Evolutionary conservation across 2,329 filamentous ascomycete genomes (phyloP), one percentile per base, ranked within the genome.

Genomic region (Penicillium sp.): DNA sequence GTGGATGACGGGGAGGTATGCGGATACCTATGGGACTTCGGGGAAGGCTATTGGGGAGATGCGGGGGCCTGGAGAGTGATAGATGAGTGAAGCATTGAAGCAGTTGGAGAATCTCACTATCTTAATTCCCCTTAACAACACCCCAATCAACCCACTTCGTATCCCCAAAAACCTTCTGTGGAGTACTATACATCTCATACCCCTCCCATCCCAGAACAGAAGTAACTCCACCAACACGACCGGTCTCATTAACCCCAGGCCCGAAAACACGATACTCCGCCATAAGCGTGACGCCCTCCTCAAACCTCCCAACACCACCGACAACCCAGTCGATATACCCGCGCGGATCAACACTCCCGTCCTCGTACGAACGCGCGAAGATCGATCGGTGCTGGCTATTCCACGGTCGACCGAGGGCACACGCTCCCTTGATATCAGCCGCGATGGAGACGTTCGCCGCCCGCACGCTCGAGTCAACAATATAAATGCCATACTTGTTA

Each of bases 401-500:
- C 80, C 85, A 87, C 0, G 84, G 84, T n/a, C 85, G 71, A 1
- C 85, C 85, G 0, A 87, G 77, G 0, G 83, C 75, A 64, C 84
- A 87, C 60, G 76, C 72, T 0, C 78, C 79, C 16, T 60, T 60
- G 51, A 78, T 75, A 0, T 66, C 61, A 1, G 78, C 64, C 0
- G 66, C 69, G 36, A 73, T 61, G 11, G 75, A 76, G 3, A 65
- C 37, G 64, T 88, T 88, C 25, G 82, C 81, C 2, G 83, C 82
- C 0, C 76, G 69, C 4, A 87, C 76, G 3, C 73, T 71, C 0
- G 81, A 83, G 28, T 82, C 75, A 45, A 83, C 78, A 56, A 89
- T 80, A 68, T 88, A 88, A 0, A 84, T 81, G 9, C 86, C 86
- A 68, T 87, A 88, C 62, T 85, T 86, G 72, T 89, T 89, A 5